Evolutionary conservation across 495 filamentous ascomycete species (phyloP).

Genomic region (Aspergillus homomorphus): DNA sequence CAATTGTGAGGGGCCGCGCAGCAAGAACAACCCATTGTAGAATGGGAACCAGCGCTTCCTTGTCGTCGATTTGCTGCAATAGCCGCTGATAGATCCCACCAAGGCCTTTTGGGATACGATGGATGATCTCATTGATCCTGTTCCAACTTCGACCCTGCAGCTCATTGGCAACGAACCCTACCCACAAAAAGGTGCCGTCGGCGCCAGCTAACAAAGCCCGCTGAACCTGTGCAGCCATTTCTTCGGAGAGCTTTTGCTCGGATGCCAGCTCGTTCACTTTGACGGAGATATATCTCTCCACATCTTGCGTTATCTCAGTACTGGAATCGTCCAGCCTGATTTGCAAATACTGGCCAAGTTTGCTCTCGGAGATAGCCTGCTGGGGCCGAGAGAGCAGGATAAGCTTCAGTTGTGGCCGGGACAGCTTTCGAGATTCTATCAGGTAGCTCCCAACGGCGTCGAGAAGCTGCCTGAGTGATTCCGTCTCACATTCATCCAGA

Average conservation of each 20-base stretch:
- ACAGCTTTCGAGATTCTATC: not conserved
- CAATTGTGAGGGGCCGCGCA: conserved; percentile 21
- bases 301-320: conserved; percentile 27
- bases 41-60: conserved; percentile 19
- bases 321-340: conserved; percentile 27
- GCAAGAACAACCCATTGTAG: conserved; percentile 28
- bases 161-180: conserved; percentile 41
- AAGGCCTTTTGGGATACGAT: conserved; percentile 20
- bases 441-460: conserved; percentile 20
- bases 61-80: conserved; percentile 20
- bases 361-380: conserved; percentile 29
- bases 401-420: conserved; percentile 27
- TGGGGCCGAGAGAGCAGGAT: conserved; percentile 37
- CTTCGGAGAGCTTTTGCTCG: conserved; percentile 10
- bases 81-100: conserved; percentile 23
- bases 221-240: conserved; percentile 24
- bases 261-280: conserved; percentile 37
- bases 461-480: conserved; percentile 33
- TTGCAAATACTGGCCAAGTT: not conserved
- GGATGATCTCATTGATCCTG: conserved; percentile 16
- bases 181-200: conserved; percentile 46
- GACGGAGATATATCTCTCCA: conserved; percentile 33
- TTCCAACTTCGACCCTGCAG: conserved; percentile 14
- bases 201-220: conserved; percentile 31
- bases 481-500: conserved; percentile 47